Evolutionary conservation across 192 early-diverging fungal species (phyloP), one percentile per base, ranked within the genome.

Genomic region (Mortierella antarctica): DNA sequence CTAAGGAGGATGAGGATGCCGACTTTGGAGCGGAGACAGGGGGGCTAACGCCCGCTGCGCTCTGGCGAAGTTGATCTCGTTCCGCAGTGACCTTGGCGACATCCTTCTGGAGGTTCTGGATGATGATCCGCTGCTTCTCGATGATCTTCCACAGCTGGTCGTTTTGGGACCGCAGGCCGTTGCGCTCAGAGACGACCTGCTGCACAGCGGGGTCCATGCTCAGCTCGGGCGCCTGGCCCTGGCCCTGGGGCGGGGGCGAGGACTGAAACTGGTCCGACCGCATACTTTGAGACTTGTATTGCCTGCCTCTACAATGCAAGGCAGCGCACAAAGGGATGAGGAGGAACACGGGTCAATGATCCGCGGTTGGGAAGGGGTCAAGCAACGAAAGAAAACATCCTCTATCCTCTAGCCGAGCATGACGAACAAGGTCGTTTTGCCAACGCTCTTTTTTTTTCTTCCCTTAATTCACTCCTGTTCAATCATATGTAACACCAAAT

Each of bases 81-180:
- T 82, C 83, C 40, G 68, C 53, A 14, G 70, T 57, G 14, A 77
- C 59, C 54, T 82, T 85, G 53, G 75, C 66, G 40, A 78, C 73
- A 60, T 89, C 87, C 41, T 90, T 89, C 85, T 96, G 94, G 54
- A 97, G 86, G 62, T 95, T 91, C 63, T 93, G 91, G 65, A 97
- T 96, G 53, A 96, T 93, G 49, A 87, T 73, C 55, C 94, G 86
- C 86, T 97, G 96, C 64, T 93, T 92, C 74, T 97, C 96, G 67
- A 96, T 94, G 67, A 96, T 93, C 73, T 93, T 93, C 93, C 95
- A 96, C 18, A 97, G 88, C 62, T 93, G 92, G 46, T 92, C 93
- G 59, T 95, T 96, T 73, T 97, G 95, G 23, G 83, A 74, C 51
- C 91, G 89, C 67, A 94, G 87, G 8, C 89, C 85, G 66, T 94